Conservation (phyloP, 1,139 yeast genomes). For the Kodamaea ohmeri region DNA sequence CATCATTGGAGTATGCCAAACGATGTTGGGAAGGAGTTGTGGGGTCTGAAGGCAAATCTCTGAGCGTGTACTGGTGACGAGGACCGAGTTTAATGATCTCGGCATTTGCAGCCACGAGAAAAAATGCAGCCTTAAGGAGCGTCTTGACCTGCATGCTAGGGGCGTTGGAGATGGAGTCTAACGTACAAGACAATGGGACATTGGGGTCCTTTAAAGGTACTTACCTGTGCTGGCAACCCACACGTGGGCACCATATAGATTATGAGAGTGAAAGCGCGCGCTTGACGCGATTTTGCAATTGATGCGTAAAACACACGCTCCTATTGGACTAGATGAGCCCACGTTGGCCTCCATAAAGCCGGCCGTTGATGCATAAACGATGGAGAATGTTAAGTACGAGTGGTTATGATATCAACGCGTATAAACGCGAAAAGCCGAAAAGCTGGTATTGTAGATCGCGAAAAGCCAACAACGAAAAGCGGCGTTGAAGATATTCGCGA, state of each 20-base stretch:
- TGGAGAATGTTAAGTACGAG: neutral
- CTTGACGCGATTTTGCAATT: neutral
- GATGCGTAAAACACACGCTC: slow-evolving; percentile 1
- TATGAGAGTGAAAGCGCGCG: neutral
- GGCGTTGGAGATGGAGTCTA: neutral
- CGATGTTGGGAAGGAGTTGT: slow-evolving; percentile 7
- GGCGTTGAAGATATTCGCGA: no score
- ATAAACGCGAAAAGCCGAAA: no score
- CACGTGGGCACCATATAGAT: neutral
- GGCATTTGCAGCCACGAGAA: slow-evolving; percentile 7
- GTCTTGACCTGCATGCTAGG: slow-evolving; percentile 6
- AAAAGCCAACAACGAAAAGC: no score
- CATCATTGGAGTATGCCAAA: slow-evolving; percentile 6
- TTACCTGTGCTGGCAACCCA: no score
- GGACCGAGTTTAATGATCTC: slow-evolving; percentile 5
- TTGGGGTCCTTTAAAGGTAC: no score
- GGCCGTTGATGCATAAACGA: neutral
- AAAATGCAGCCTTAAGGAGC: slow-evolving; percentile 5
- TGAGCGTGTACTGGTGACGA: slow-evolving; percentile 3
- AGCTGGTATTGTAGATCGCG: no score
- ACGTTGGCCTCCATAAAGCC: neutral
- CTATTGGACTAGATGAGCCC: neutral
- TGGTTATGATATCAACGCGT: no score
- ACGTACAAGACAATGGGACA: no score
- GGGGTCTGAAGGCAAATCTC: slow-evolving; percentile 4